Conservation (phyloP, 768 basidiomycete species). For the Polyporus arcularius region DNA sequence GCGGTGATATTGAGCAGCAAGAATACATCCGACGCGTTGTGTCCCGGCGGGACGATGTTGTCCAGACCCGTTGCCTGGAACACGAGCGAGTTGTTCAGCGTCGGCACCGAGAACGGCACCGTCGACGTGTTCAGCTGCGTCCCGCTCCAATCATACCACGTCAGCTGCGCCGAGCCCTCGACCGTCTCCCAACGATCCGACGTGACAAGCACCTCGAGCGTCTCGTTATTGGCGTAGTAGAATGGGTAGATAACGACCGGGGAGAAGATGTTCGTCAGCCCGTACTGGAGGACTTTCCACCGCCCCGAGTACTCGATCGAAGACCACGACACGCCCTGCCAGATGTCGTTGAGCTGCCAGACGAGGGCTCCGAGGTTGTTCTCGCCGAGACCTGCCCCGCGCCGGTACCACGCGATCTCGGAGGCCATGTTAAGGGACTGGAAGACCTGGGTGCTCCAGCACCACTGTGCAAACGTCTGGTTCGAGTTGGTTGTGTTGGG, state of each 20-base stretch:
- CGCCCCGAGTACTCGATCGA: constrained; percentile 57
- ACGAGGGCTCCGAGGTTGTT: constrained; percentile 60
- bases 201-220: constrained; percentile 50
- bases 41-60: constrained; percentile 46
- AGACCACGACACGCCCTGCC: constrained; percentile 61
- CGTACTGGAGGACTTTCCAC: constrained; percentile 62
- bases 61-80: constrained; percentile 42
- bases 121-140: constrained; percentile 38
- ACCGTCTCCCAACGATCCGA: constrained; percentile 54
- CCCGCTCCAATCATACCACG: constrained; percentile 61
- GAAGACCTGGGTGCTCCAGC: constrained; percentile 63
- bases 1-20: constrained; percentile 53
- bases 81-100: constrained; percentile 52
- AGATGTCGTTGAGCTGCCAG: constrained; percentile 63
- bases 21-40: constrained; percentile 47
- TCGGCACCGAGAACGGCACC: constrained; percentile 44
- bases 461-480: constrained; percentile 65
- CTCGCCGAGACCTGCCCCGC: constrained; percentile 57
- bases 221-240: constrained; percentile 52
- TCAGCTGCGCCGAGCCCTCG: constrained; percentile 46
- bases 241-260: constrained; percentile 56
- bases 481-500: constrained; percentile 50
- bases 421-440: constrained; percentile 60
- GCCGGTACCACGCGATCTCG: constrained; percentile 60
- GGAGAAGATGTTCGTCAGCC: constrained; percentile 43